A percentile compares a stretch with the other conserved stretches of the same genome.
These are phyloP conservation scores for Puccinellia tenuiflora DNA, from an alignment of 176 grass and related monocot species.

Conservation along the genomic window DNA sequence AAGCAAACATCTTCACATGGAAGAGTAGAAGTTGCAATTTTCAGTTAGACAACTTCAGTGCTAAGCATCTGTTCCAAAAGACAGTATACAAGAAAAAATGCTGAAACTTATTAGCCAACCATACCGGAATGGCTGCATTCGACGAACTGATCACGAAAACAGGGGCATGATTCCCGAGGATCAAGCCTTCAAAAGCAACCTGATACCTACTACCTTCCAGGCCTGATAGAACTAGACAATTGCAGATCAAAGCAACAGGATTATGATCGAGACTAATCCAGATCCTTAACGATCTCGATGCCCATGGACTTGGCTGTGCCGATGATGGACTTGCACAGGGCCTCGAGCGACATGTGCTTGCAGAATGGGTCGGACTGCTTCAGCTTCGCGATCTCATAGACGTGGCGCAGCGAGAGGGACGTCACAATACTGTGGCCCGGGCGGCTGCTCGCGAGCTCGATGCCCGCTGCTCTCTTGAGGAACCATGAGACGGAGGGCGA, in stretches of 20 bases:
- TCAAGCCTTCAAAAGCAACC: not conserved
- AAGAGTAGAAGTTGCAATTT: not conserved
- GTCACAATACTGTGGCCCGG: slow-evolving; percentile 53
- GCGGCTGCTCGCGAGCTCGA: slow-evolving; percentile 47
- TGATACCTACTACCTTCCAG: not conserved
- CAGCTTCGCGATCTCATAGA: slow-evolving; percentile 80
- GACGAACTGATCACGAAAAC: not conserved
- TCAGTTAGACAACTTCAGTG: not conserved
- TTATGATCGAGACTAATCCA: not conserved
- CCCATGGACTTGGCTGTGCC: slow-evolving; percentile 83
- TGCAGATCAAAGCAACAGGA: not conserved
- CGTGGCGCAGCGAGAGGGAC: slow-evolving; percentile 57
- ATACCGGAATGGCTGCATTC: too few relatives aligned
- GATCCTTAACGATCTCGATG: slow-evolving; percentile 74
- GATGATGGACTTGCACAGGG: slow-evolving; percentile 72
- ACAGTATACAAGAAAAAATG: not conserved
- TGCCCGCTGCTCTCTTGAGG: slow-evolving; percentile 62
- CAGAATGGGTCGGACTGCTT: slow-evolving; percentile 60
- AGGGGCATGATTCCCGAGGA: not conserved
- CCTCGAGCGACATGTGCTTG: slow-evolving; percentile 73
- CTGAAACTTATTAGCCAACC: not conserved
- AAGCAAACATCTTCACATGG: not conserved
- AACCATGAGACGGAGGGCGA: slow-evolving; percentile 78
- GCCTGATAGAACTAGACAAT: not conserved
- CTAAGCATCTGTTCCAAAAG: not conserved